Conservation (phyloP, 2,329 filamentous ascomycete genomes). For the Cladobotryum protrusum region DNA sequence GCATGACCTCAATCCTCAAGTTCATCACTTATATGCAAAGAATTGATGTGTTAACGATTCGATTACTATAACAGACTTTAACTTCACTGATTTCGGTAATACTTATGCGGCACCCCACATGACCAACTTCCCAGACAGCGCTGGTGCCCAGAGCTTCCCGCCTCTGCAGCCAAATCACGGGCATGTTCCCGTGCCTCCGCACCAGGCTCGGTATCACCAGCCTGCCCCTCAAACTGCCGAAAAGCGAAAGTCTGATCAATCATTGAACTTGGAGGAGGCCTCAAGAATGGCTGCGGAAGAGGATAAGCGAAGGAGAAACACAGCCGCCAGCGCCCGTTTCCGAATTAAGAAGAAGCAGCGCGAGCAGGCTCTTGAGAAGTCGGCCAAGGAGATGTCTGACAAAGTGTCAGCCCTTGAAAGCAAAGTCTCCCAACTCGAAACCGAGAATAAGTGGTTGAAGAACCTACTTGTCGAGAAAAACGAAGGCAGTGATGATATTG, state of each 20-base stretch:
- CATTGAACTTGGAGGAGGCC: slow-evolving; percentile 60
- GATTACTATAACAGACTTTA: slow-evolving; percentile 52
- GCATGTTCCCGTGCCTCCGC: slow-evolving; percentile 33
- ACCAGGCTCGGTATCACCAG: slow-evolving; percentile 28
- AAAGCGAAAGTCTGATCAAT: slow-evolving; percentile 40
- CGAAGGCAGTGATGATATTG: slow-evolving; percentile 51
- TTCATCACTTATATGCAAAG: background rate
- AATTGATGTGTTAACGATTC: slow-evolving; percentile 6
- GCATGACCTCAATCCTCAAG: background rate
- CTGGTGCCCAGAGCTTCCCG: slow-evolving; percentile 34
- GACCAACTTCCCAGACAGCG: slow-evolving; percentile 31
- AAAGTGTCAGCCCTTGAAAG: slow-evolving; percentile 69
- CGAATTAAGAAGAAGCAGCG: slow-evolving; percentile 95
- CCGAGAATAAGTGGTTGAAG: slow-evolving; percentile 77
- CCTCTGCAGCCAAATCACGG: slow-evolving; percentile 49
- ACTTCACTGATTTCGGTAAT: slow-evolving; percentile 48
- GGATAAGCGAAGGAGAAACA: slow-evolving; percentile 84
- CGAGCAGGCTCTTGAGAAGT: slow-evolving; percentile 76
- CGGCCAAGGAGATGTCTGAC: slow-evolving; percentile 75
- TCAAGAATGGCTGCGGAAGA: slow-evolving; percentile 74
- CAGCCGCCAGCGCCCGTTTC: slow-evolving; percentile 81
- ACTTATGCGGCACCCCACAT: slow-evolving; percentile 46
- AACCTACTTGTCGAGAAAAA: slow-evolving; percentile 78
- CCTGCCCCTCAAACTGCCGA: slow-evolving; percentile 29
- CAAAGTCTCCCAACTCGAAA: slow-evolving; percentile 70